Conservation (phyloP, 2,329 filamentous ascomycete species). For the Colletotrichum sp. region DNA sequence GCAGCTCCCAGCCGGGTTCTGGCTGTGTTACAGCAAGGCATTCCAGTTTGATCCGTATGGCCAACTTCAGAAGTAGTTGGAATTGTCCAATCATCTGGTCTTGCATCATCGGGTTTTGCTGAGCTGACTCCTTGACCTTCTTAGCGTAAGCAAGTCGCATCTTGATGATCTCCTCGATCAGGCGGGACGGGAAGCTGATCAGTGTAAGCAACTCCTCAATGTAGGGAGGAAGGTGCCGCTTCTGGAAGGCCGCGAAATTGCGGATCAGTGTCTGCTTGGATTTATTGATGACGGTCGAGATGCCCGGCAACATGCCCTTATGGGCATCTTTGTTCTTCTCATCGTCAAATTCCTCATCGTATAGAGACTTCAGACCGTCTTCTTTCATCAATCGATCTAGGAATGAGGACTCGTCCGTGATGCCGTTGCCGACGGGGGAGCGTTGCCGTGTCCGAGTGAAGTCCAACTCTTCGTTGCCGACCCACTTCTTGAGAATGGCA, state of each 20-base stretch:
- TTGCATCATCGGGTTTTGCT: conserved; percentile 91
- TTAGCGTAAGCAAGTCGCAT: conserved; percentile 89
- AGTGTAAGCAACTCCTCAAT: conserved; percentile 95
- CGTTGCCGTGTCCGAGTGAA: conserved; percentile 78
- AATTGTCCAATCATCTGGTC: conserved; percentile 99
- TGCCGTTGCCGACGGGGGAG: conserved; percentile 71
- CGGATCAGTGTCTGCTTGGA: conserved; percentile 89
- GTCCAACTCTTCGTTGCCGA: conserved; percentile 93
- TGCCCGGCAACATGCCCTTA: conserved; percentile 81
- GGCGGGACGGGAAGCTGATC: conserved; percentile 94
- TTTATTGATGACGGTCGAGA: conserved; percentile 88
- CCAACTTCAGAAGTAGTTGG: conserved; percentile 88
- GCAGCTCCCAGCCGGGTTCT: conserved; percentile 92
- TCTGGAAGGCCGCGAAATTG: conserved; percentile 83
- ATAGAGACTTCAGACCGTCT: conserved; percentile 89
- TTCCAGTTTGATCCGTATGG: conserved; percentile 89
- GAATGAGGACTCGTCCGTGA: conserved; percentile 91
- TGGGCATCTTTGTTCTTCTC: conserved; percentile 40
- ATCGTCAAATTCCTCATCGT: conserved; percentile 63
- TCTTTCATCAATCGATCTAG: conserved; percentile 95
- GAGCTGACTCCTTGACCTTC: conserved; percentile 93
- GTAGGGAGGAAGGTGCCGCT: conserved; percentile 91
- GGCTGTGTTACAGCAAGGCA: conserved; percentile 84
- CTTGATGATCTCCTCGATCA: conserved; percentile 96
- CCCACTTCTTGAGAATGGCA: conserved; percentile 90